These are phyloP conservation scores for Sporobolomyces roseus DNA, from an alignment of 768 basidiomycete species.

Conservation along the genomic window DNA sequence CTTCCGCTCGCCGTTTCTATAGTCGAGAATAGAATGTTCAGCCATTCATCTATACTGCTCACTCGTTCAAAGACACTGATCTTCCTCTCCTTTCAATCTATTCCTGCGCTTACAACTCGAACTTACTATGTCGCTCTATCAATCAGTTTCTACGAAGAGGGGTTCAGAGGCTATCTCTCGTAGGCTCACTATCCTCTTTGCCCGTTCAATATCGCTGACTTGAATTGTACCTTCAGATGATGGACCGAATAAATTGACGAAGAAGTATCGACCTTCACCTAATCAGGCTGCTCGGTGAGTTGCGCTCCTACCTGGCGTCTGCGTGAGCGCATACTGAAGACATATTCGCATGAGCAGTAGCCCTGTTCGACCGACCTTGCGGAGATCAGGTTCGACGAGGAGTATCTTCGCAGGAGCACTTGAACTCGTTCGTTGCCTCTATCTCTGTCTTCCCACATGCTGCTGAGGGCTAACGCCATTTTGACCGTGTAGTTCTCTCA, in stretches of 20 bases:
- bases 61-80: background rate
- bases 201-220: background rate
- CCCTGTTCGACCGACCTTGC: background rate
- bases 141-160: conserved; percentile 12
- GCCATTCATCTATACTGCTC: background rate
- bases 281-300: conserved; percentile 6
- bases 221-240: background rate
- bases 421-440: background rate
- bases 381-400: conserved; percentile 4
- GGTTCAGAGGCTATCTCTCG: conserved; percentile 1
- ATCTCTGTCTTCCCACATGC: too few species aligned
- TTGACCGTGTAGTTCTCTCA: background rate
- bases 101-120: conserved; percentile 3
- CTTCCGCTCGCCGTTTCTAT: background rate
- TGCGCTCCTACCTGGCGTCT: background rate
- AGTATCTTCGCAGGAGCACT: conserved; percentile 16
- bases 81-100: background rate
- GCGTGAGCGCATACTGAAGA: background rate
- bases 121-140: conserved; percentile 4
- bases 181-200: background rate
- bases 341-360: background rate
- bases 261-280: background rate
- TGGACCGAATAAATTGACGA: conserved; percentile 5
- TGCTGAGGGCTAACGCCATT: too few species aligned
- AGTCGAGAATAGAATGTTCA: conserved; percentile 13